phyloP scores from a whole-genome alignment of 176 grass and related monocot genomes.

The Elaeis guineensis region DNA sequence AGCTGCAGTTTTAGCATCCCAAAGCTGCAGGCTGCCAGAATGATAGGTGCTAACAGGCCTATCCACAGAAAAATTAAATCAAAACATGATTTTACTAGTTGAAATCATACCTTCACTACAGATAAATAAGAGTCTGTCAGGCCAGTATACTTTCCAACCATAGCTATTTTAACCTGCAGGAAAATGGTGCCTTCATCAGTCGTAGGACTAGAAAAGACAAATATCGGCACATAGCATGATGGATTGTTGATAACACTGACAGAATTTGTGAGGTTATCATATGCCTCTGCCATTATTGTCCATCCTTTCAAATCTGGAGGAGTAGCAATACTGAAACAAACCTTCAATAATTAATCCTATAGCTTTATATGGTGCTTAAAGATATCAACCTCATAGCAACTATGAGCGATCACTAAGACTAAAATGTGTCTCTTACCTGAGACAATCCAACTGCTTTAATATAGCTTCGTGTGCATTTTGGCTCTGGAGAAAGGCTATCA shows the following conservation, averaged over 20 bases:
- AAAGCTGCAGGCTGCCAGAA: neutral
- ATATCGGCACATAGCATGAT: constrained; percentile 10
- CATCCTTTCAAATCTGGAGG: constrained; percentile 63
- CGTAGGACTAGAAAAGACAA: neutral
- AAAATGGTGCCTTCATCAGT: constrained; percentile 12
- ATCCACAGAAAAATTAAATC: neutral
- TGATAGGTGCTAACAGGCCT: constrained; percentile 2
- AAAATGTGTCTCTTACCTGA: constrained; percentile 35
- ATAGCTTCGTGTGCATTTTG: constrained; percentile 90
- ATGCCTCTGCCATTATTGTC: constrained; percentile 79
- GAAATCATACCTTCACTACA: constrained; percentile 63
- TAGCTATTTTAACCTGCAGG: constrained; percentile 94
- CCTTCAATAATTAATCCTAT: neutral
- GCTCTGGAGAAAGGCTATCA: constrained; percentile 49
- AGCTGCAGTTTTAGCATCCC: neutral
- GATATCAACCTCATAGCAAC: too few species aligned
- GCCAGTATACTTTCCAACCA: constrained; percentile 96
- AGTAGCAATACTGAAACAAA: constrained; percentile 46
- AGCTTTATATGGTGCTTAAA: too few species aligned
- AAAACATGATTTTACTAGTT: neutral
- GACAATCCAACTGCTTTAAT: constrained; percentile 84
- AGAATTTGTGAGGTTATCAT: constrained; percentile 66
- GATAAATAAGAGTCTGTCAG: constrained; percentile 94
- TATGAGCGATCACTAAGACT: neutral
- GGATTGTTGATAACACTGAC: constrained; percentile 39